Conservation (phyloP, 164 flowering plant genomes). For the Echeveria elegans region DNA sequence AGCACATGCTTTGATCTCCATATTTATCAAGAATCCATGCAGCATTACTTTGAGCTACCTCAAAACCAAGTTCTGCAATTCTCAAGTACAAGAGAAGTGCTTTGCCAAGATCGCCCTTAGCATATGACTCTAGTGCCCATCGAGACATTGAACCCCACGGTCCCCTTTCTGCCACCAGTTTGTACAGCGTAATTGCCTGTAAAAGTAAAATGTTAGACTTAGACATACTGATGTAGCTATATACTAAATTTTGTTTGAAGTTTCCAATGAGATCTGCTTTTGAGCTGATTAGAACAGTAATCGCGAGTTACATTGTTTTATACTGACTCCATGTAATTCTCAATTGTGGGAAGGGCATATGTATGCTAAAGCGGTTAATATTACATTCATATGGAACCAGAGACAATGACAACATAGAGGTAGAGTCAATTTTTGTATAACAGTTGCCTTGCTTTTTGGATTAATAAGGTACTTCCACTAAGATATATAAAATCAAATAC, state of each 20-base stretch:
- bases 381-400: too few relatives aligned
- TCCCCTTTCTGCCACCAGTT: slow-evolving; percentile 96
- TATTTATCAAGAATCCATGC: slow-evolving; percentile 98
- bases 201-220: neutral
- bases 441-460: neutral
- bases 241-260: neutral
- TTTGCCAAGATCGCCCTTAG: slow-evolving; percentile 89
- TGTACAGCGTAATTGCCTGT: slow-evolving; percentile 85
- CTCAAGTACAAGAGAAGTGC: slow-evolving; percentile 87
- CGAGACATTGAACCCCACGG: slow-evolving; percentile 97
- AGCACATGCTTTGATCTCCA: slow-evolving; percentile 86
- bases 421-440: too few relatives aligned
- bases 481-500: neutral
- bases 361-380: too few relatives aligned
- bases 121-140: slow-evolving; percentile 91
- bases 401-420: too few relatives aligned
- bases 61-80: slow-evolving; percentile 96
- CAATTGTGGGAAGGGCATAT: neutral
- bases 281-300: neutral
- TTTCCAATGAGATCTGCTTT: neutral
- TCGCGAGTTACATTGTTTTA: too few relatives aligned
- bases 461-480: neutral
- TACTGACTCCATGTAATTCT: too few relatives aligned
- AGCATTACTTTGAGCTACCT: slow-evolving; percentile 97
- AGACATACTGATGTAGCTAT: neutral